Conservation (phyloP, 2,329 filamentous ascomycete genomes). For the Trichoderma sp. region DNA sequence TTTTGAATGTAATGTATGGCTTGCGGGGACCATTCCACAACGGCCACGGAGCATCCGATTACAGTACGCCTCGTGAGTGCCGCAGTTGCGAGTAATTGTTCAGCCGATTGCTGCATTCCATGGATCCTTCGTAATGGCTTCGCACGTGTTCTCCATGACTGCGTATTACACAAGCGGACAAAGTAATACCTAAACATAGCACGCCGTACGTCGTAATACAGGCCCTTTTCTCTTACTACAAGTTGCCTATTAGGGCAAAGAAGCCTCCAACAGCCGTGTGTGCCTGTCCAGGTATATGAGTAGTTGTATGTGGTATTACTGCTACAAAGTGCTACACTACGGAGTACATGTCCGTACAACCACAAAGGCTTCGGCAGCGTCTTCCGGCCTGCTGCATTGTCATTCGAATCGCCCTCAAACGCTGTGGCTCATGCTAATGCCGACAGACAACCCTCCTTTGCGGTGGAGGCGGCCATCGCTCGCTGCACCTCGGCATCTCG, state of each 20-base stretch:
- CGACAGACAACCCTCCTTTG: background rate
- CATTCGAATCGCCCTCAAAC: background rate
- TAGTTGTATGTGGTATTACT: background rate
- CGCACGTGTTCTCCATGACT: background rate
- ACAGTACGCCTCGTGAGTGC: too few species aligned
- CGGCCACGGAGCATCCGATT: background rate
- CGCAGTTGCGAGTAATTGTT: background rate
- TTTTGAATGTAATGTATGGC: background rate
- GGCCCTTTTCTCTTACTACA: background rate
- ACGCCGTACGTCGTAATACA: background rate
- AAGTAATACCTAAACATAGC: background rate
- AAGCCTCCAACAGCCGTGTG: background rate
- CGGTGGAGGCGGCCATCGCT: background rate
- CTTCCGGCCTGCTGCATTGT: slow-evolving; percentile 3
- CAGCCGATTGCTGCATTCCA: background rate
- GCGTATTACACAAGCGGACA: background rate
- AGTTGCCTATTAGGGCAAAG: background rate
- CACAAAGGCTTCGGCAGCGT: background rate
- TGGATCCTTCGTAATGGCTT: background rate
- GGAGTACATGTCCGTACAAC: background rate
- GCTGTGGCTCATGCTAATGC: background rate
- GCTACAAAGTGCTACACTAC: background rate
- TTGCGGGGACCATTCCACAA: background rate
- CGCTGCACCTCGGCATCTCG: background rate
- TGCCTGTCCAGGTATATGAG: too few species aligned